Conservation (phyloP, 2,329 filamentous ascomycete genomes). For the Apiospora malaysiana region DNA sequence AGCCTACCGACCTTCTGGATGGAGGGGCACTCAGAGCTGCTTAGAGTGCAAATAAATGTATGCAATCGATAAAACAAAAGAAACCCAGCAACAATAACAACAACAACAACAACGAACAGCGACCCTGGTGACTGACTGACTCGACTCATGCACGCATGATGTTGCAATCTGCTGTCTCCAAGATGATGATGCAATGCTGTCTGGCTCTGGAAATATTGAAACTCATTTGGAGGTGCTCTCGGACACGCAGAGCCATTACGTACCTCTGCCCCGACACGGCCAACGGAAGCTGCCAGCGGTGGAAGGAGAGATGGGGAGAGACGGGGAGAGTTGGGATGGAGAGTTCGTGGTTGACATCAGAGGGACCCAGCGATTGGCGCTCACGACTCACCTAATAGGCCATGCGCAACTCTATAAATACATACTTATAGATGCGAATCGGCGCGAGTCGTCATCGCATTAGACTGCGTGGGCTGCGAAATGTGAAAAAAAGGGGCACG, state of each 20-base stretch:
- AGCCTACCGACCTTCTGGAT: not conserved
- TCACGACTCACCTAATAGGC: not conserved
- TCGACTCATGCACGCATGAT: not conserved
- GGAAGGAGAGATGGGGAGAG: not conserved
- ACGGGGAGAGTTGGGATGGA: not conserved
- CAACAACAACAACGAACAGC: not conserved
- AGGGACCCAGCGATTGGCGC: not conserved
- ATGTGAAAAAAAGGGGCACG: not conserved
- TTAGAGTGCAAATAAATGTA: no score
- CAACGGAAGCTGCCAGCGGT: not conserved
- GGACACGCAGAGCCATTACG: conserved; percentile 16
- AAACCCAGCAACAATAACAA: no score
- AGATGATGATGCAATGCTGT: conserved; percentile 14
- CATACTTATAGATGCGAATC: not conserved
- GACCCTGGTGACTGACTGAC: not conserved
- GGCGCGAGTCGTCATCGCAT: conserved; percentile 2
- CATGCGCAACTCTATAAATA: not conserved
- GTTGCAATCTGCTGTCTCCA: not conserved
- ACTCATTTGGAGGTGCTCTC: not conserved
- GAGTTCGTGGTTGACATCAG: not conserved
- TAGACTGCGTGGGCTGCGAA: not conserved
- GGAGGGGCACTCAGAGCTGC: no score
- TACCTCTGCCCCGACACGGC: conserved; percentile 9
- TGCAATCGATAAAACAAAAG: no score
- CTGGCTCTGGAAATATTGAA: not conserved